Conservation (phyloP, 768 basidiomycete genomes). For the Lepiota venenata region DNA sequence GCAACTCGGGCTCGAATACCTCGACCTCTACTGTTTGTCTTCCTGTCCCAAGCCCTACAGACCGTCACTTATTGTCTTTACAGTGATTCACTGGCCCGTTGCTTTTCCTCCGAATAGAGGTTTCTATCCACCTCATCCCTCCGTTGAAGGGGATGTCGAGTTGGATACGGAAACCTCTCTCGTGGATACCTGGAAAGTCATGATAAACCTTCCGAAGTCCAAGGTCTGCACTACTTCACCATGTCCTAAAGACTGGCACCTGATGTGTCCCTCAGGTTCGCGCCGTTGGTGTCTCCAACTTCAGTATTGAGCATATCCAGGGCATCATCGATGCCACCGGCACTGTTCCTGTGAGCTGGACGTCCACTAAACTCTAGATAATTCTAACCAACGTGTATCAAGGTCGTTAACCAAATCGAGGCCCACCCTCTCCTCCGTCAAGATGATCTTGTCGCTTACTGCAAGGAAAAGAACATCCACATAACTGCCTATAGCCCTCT, state of each 20-base stretch:
- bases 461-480: constrained; percentile 67
- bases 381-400: not conserved
- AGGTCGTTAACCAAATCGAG: constrained; percentile 79
- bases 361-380: not conserved
- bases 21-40: constrained; percentile 74
- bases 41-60: not conserved
- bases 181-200: constrained; percentile 82
- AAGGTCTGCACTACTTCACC: constrained; percentile 44
- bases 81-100: constrained; percentile 81
- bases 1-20: constrained; percentile 70
- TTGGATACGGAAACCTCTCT: constrained; percentile 58
- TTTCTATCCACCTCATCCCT: constrained; percentile 49
- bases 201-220: constrained; percentile 66
- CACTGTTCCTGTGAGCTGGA: constrained; percentile 57
- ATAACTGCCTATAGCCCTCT: constrained; percentile 68
- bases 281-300: constrained; percentile 83
- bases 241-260: not conserved
- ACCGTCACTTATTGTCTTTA: not conserved
- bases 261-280: constrained; percentile 40
- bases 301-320: constrained; percentile 60
- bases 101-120: constrained; percentile 58
- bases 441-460: constrained; percentile 67
- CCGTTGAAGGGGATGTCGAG: constrained; percentile 40
- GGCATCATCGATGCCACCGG: constrained; percentile 67
- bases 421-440: constrained; percentile 80